Conservation (phyloP, 2,329 filamentous ascomycete species). For the Thelonectria discophora region DNA sequence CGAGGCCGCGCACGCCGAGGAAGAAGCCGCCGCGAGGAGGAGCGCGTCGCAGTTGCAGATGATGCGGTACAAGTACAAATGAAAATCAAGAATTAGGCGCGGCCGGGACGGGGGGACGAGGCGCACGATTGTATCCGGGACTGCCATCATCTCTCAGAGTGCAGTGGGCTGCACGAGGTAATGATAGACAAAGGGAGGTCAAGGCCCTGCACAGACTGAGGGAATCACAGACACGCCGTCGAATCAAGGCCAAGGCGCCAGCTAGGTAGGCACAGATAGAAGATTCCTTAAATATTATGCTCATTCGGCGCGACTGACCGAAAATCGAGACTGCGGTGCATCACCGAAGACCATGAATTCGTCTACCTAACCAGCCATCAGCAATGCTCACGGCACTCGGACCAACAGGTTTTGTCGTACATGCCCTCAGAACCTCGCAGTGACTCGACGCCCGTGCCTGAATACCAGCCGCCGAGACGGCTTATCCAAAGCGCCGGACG, state of each 20-base stretch:
- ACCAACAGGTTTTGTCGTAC: slow-evolving; percentile 38
- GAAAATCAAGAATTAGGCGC: too few species aligned
- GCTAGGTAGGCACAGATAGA: too few species aligned
- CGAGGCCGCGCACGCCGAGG: too few species aligned
- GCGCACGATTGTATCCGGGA: slow-evolving; percentile 34
- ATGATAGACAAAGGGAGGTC: too few species aligned
- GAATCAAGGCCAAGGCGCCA: too few species aligned
- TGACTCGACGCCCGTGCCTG: slow-evolving; percentile 20
- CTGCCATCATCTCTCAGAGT: slow-evolving; percentile 40
- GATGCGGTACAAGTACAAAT: too few species aligned
- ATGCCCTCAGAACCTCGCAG: slow-evolving; percentile 33
- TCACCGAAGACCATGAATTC: slow-evolving; percentile 31
- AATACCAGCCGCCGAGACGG: slow-evolving; percentile 26
- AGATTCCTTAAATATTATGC: neutral
- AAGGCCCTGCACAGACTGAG: too few species aligned
- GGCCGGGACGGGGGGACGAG: neutral
- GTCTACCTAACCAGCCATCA: slow-evolving; percentile 45
- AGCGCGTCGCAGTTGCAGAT: too few species aligned
- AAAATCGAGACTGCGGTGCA: too few species aligned
- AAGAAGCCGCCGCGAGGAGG: too few species aligned
- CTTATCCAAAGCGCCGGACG: slow-evolving; percentile 41
- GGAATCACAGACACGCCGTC: too few species aligned
- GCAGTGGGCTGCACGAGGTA: neutral
- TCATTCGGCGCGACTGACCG: slow-evolving; percentile 1
- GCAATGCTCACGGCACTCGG: slow-evolving; percentile 38